phyloP scores from a whole-genome alignment of 2,329 filamentous ascomycete species.

The Colletotrichum spaethianum region DNA sequence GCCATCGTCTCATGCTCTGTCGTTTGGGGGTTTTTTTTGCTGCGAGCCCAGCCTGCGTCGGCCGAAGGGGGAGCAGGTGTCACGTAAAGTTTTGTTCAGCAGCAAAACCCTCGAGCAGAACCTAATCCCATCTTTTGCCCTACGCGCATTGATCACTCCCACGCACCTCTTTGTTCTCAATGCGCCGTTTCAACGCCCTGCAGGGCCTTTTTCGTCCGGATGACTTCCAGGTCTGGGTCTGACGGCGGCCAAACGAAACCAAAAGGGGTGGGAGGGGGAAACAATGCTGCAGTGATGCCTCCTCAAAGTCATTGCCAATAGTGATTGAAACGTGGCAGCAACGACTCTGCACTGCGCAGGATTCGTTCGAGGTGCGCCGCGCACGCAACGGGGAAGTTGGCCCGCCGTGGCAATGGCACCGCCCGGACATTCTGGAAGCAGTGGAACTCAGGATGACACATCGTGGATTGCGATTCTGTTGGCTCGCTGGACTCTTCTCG shows the following conservation, averaged over 20 bases:
- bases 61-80: background rate
- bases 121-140: background rate
- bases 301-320: background rate
- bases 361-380: background rate
- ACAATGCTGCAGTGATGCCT: background rate
- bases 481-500: background rate
- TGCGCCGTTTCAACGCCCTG: slow-evolving; percentile 26
- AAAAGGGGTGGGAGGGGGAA: too few species aligned
- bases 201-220: background rate
- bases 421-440: background rate
- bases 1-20: background rate
- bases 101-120: background rate
- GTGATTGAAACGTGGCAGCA: background rate
- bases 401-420: background rate
- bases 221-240: too few species aligned
- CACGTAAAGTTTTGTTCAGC: background rate
- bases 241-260: background rate
- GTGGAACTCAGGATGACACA: slow-evolving; percentile 7
- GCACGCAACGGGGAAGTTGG: background rate
- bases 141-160: slow-evolving; percentile 15
- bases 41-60: background rate
- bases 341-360: background rate
- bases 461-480: background rate
- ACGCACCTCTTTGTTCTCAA: slow-evolving; percentile 6
- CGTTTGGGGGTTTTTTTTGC: background rate